Base-by-base conservation (phyloP, 495 filamentous ascomycete species). In the Hypomontagnella monticulosa region DNA sequence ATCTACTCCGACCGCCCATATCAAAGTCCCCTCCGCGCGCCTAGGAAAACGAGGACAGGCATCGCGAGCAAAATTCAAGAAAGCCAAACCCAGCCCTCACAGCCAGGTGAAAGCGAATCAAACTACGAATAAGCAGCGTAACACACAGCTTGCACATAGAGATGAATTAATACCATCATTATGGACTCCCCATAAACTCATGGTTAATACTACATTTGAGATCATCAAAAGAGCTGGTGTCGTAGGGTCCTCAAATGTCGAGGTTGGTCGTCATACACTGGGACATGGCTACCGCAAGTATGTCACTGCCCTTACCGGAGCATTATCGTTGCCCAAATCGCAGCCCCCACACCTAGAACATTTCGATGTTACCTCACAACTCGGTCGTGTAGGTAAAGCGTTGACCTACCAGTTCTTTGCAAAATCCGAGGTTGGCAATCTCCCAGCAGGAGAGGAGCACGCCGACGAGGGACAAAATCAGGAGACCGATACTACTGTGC, bases 361-460 rank as follows among this genome's bases (percentile, higher is more conserved):
- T 34, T 73, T 82, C 14, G 73, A 82, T 42, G 67, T 81, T n/a
- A 68, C 57, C 16, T 79, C 79, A 36, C 68, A 74, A 41, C 71
- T 81, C 7, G 75, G 75, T 11, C 78, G 80, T 11, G 56, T 70
- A 1, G 77, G 77, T 7, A 81, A 80, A 54, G 80, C 78, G 11
- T 79, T 78, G 32, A 77, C 77, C 16, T 81, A 81, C 58, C 78
- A 79, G 59, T 81, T 78, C 53, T 78, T 74, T 20, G 74, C 73
- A 0, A 63, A 65, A 33, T 55, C 44, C 6, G 66, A 71, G 38
- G 48, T 57, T 4, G 9, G 27, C 3, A 40, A 8, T 14, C 33
- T 18, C 16, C 15, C 59, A 20, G 23, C 34, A 5, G 64, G 18
- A 18, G 20, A 16, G 3, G 33, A 30, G 37, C 27, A 41, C 2